phyloP scores from a whole-genome alignment of 495 filamentous ascomycete genomes.

The Melanomma pulvis-pyrius region DNA sequence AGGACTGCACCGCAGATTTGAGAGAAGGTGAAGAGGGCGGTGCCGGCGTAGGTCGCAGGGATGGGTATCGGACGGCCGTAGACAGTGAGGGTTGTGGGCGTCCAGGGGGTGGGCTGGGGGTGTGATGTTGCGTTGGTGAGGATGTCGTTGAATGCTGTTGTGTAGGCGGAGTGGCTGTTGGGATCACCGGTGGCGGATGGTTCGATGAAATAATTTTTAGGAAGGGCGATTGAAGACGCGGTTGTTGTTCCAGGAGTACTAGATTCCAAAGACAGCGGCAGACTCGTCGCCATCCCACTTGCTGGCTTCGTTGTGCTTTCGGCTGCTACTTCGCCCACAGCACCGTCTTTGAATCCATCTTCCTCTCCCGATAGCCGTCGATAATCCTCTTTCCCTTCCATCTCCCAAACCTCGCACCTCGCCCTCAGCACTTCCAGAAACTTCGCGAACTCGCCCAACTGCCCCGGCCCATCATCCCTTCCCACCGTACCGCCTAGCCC shows the following conservation, averaged over 20 bases:
- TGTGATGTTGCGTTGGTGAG: slow-evolving; percentile 16
- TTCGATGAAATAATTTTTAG: slow-evolving; percentile 35
- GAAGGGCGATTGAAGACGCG: slow-evolving; percentile 1
- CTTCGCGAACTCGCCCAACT: slow-evolving; percentile 63
- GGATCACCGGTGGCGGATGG: slow-evolving; percentile 7
- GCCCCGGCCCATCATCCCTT: slow-evolving; percentile 48
- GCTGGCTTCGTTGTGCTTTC: not conserved
- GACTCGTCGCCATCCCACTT: not conserved
- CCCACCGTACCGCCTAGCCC: slow-evolving; percentile 47
- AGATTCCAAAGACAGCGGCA: not conserved
- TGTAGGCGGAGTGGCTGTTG: not conserved
- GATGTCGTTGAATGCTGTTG: not conserved
- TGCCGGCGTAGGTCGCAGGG: slow-evolving; percentile 52
- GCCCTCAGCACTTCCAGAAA: slow-evolving; percentile 70
- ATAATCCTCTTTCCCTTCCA: slow-evolving; percentile 69
- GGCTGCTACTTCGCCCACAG: not conserved
- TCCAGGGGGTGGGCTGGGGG: slow-evolving; percentile 48
- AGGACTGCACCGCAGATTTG: slow-evolving; percentile 60
- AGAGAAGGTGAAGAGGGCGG: slow-evolving; percentile 60
- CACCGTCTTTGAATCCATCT: not conserved
- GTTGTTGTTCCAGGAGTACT: not conserved
- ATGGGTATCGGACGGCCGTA: slow-evolving; percentile 62
- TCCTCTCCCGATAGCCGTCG: slow-evolving; percentile 48
- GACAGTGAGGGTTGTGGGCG: slow-evolving; percentile 54
- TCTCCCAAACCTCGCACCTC: slow-evolving; percentile 72